phyloP scores from a whole-genome alignment of 1,139 yeast genomes.

The Blastobotrys apis region DNA sequence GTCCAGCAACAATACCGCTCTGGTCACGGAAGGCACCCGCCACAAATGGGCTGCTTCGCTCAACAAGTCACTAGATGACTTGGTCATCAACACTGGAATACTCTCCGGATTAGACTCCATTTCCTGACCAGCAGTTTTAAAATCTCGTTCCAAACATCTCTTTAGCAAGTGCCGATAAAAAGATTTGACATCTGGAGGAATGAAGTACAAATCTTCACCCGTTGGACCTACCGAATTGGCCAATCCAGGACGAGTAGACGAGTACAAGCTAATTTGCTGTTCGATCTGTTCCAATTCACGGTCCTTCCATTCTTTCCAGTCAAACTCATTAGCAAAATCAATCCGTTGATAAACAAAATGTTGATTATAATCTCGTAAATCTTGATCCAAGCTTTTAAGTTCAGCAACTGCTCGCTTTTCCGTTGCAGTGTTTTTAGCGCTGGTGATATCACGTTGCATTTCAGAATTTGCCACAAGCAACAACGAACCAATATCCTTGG shows the following conservation, averaged over 20 bases:
- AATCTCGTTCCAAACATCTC: conserved; percentile 35
- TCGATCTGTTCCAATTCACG: conserved; percentile 43
- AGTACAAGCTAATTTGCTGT: conserved; percentile 31
- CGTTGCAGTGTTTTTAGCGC: conserved; percentile 40
- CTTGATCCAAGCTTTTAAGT: conserved; percentile 40
- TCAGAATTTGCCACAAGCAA: conserved; percentile 27
- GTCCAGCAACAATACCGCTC: conserved; percentile 50
- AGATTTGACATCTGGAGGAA: conserved; percentile 37
- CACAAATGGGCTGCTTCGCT: conserved; percentile 51
- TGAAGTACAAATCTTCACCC: conserved; percentile 18
- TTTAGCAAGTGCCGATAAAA: conserved; percentile 38
- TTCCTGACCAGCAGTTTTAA: conserved; percentile 27
- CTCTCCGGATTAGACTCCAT: conserved; percentile 28
- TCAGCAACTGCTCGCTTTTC: conserved; percentile 47
- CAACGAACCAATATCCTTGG: conserved; percentile 23
- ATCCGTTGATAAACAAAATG: conserved; percentile 36
- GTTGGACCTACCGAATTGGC: conserved; percentile 9
- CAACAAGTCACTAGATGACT: conserved; percentile 43
- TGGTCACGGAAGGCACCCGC: conserved; percentile 54
- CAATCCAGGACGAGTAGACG: not conserved
- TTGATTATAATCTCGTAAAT: conserved; percentile 43
- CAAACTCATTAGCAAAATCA: conserved; percentile 42
- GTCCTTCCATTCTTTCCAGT: conserved; percentile 52
- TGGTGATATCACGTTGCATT: conserved; percentile 27
- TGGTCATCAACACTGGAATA: conserved; percentile 36